Evolutionary conservation across 352 stramenopile species (phyloP), one percentile per base, ranked within the genome.

Genomic region (Phytophthora rubi): DNA sequence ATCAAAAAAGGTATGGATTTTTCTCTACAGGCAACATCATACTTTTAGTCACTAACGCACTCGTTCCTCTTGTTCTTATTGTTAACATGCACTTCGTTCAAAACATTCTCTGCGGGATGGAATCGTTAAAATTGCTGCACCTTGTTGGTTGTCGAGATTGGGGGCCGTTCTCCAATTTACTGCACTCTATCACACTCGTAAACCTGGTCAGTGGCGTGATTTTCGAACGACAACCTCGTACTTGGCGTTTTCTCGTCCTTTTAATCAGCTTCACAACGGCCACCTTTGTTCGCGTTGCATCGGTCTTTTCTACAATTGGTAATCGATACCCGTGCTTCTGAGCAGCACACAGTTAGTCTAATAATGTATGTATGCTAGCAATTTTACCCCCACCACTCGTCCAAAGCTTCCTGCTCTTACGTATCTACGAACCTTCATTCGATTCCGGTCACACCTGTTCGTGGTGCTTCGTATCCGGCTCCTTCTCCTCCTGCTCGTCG

Each of bases 261-360:
- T 6, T 21, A 21, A 21, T 21, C 18, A 21, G 18, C 18, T 21
- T 21, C 18, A 21, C 28, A 30, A 5, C 28, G 4, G 23, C 23
- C 23, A 26, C 18, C 18, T 21, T 21, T 21, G 18, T 21, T 21
- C 18, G 64, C 6, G 35, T 35, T 12, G 52, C 51, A 71, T 71
- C 26, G 44, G 49, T 44, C 5, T 53, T 55, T 32, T 44, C 73
- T 89, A 95, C 70, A 95, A 83, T 71, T 95, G 87, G 77, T 93
- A 95, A 66, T 95, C 87, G 55, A 95, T 95, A 30, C 85, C 87
- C 15, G 85, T 82, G 72, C 52, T 86, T 85, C 60, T 88, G 23
- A 53, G 16, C 21, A 35, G 13, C 42, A 45, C 26, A 30, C 6
- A 18, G 56, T 44, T 39, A 56, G 53, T 63, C 26, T 45, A 61